Evolutionary conservation across 495 filamentous ascomycete genomes (phyloP).

Genomic region (Aspergillus bridgeri): DNA sequence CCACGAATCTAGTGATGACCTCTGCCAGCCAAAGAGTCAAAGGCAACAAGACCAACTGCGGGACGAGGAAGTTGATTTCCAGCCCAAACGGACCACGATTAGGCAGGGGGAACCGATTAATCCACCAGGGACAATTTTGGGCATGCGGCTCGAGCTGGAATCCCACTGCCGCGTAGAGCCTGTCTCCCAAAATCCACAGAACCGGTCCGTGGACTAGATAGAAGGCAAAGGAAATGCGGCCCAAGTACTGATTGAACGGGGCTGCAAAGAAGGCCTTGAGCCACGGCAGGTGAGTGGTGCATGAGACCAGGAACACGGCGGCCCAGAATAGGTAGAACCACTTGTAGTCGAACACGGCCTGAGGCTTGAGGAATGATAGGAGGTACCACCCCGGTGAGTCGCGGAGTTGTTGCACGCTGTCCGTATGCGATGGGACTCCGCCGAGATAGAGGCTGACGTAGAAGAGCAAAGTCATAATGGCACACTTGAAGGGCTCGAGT

Average conservation of each 20-base stretch:
- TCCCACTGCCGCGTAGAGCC: slow-evolving; percentile 51
- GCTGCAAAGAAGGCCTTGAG: slow-evolving; percentile 34
- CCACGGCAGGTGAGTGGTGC: slow-evolving; percentile 25
- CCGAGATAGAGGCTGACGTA: slow-evolving; percentile 31
- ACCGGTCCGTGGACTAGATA: slow-evolving; percentile 56
- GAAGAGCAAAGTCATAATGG: slow-evolving; percentile 46
- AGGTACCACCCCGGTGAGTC: slow-evolving; percentile 25
- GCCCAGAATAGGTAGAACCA: slow-evolving; percentile 33
- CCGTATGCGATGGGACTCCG: slow-evolving; percentile 18
- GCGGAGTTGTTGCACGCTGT: slow-evolving; percentile 16
- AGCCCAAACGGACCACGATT: slow-evolving; percentile 50
- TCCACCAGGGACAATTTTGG: slow-evolving; percentile 38
- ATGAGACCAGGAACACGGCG: slow-evolving; percentile 37
- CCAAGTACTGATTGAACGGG: slow-evolving; percentile 49
- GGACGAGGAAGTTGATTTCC: slow-evolving; percentile 49
- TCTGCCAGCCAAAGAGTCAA: slow-evolving; percentile 57
- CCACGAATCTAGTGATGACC: slow-evolving; percentile 50
- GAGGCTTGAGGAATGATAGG: slow-evolving; percentile 23
- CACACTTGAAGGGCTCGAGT: slow-evolving; percentile 35
- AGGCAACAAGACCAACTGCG: slow-evolving; percentile 53
- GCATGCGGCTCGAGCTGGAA: slow-evolving; percentile 37
- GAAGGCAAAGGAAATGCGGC: slow-evolving; percentile 49
- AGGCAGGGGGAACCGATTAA: slow-evolving; percentile 44
- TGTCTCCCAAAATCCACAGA: slow-evolving; percentile 36
- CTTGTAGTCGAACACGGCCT: slow-evolving; percentile 29